Percentiles rank a stretch among this genome's conserved stretches.
These are phyloP conservation scores for Coniochaeta sp. DNA, from an alignment of 2,329 filamentous ascomycete genomes.

Conservation along the genomic window DNA sequence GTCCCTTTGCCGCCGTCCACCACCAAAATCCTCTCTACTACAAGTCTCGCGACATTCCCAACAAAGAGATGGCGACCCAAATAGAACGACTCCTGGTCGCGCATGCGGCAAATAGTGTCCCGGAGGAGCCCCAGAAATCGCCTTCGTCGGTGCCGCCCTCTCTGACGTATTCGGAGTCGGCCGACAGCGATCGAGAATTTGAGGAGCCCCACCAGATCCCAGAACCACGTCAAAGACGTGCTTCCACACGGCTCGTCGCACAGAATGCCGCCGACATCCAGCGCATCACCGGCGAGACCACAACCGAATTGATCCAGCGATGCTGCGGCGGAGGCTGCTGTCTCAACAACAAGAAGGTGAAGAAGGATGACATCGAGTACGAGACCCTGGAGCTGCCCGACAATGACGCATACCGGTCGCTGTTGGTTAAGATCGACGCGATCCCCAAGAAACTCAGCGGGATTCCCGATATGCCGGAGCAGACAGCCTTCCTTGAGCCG, in stretches of 20 bases:
- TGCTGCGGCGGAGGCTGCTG: conserved; percentile 62
- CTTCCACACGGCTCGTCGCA: conserved; percentile 61
- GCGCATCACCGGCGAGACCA: conserved; percentile 57
- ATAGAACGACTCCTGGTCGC: conserved; percentile 32
- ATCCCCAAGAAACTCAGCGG: conserved; percentile 69
- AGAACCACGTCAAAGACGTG: conserved; percentile 48
- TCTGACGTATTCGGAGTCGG: conserved; percentile 55
- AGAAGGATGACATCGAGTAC: conserved; percentile 39
- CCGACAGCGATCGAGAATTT: conserved; percentile 41
- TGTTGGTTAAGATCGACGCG: conserved; percentile 68
- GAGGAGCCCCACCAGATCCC: conserved; percentile 39
- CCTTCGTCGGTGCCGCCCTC: conserved; percentile 50
- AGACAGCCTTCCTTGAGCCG: conserved; percentile 64
- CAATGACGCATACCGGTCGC: conserved; percentile 75
- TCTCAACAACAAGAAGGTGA: conserved; percentile 37
- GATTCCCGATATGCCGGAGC: conserved; percentile 64
- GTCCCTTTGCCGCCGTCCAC: neutral
- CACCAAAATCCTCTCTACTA: neutral
- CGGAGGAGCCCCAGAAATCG: conserved; percentile 29
- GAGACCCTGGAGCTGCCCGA: conserved; percentile 57
- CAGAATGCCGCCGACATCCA: conserved; percentile 56
- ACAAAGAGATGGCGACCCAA: conserved; percentile 23
- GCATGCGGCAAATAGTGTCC: conserved; percentile 32
- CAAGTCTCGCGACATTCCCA: conserved; percentile 19
- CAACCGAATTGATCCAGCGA: conserved; percentile 52